A percentile compares a stretch with the other conserved stretches of the same genome.
Evolutionary conservation across 306 rosid species (phyloP).

Genomic region (Pachyrhizus erosus): DNA sequence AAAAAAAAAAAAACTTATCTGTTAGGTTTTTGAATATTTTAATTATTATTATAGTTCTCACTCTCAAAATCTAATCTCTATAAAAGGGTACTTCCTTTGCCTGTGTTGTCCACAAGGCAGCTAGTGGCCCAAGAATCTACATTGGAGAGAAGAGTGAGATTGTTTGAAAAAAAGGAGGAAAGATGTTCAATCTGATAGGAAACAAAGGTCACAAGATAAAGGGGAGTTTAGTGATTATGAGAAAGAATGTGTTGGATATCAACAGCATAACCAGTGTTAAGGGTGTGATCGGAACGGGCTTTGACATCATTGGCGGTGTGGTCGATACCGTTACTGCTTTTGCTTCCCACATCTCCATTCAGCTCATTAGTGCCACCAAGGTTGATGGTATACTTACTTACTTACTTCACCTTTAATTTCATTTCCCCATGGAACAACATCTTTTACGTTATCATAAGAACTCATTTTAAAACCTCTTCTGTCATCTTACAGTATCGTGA

Average conservation of each 20-base stretch:
- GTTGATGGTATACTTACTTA: slow-evolving; percentile 28
- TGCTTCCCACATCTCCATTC: slow-evolving; percentile 47
- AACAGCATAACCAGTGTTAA: slow-evolving; percentile 17
- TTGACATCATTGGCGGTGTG: slow-evolving; percentile 20
- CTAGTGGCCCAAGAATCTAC: too few relatives aligned
- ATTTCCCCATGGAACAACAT: too few relatives aligned
- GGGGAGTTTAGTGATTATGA: slow-evolving; percentile 51
- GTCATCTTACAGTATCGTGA: too few relatives aligned
- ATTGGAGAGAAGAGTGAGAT: neutral
- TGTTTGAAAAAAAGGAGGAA: neutral
- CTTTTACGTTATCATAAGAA: too few relatives aligned
- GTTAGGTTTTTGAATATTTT: neutral
- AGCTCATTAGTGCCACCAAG: slow-evolving; percentile 45
- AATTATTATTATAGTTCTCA: too few relatives aligned
- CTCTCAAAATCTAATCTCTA: neutral
- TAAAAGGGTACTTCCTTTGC: neutral
- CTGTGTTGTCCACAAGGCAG: neutral
- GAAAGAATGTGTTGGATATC: slow-evolving; percentile 51
- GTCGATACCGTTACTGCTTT: slow-evolving; percentile 41
- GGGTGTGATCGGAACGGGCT: slow-evolving; percentile 32
- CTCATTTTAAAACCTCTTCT: too few relatives aligned
- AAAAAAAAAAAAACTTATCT: too few relatives aligned
- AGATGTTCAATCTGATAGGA: slow-evolving; percentile 43
- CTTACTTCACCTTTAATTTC: too few relatives aligned
- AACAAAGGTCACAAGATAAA: slow-evolving; percentile 40